Evolutionary conservation across 2,329 filamentous ascomycete species (phyloP).

Genomic region (Nigrospora osmanthi): DNA sequence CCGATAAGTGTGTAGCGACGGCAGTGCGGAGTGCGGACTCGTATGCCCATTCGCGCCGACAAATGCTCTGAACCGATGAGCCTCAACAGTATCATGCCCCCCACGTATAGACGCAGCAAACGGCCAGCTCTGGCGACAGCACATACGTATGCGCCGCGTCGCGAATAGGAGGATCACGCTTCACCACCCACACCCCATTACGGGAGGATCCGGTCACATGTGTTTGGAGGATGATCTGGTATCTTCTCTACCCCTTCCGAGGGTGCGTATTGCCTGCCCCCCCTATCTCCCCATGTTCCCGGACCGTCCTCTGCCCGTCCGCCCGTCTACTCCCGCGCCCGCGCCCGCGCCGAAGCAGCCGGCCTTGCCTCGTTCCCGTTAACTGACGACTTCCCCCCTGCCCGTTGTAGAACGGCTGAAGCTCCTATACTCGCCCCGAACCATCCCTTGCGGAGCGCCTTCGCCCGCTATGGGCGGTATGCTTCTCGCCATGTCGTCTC

Average conservation of each 20-base stretch:
- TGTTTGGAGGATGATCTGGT: constrained; percentile 58
- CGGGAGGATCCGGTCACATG: constrained; percentile 1
- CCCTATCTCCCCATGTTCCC: neutral
- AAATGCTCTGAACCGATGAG: neutral
- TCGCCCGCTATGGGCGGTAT: constrained; percentile 62
- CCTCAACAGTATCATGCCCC: neutral
- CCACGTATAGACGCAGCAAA: neutral
- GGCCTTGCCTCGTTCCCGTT: neutral
- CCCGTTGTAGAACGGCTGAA: constrained; percentile 56
- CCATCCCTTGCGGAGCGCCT: constrained; percentile 57
- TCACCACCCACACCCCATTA: neutral
- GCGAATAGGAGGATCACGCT: neutral
- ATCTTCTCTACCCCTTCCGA: constrained; percentile 68
- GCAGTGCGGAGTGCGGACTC: too few relatives aligned
- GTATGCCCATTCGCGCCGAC: too few relatives aligned
- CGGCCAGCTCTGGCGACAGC: constrained; percentile 1
- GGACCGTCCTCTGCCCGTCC: neutral
- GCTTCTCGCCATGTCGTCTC: constrained; percentile 67
- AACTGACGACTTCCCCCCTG: neutral
- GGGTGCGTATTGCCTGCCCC: constrained; percentile 45
- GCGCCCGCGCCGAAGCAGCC: neutral
- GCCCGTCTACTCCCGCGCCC: neutral
- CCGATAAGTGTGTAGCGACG: too few relatives aligned
- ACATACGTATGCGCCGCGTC: neutral
- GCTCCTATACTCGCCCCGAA: constrained; percentile 56